Evolutionary conservation across 1,139 yeast genomes (phyloP).

Genomic region (Nakaseomyces kungkrabaensis): DNA sequence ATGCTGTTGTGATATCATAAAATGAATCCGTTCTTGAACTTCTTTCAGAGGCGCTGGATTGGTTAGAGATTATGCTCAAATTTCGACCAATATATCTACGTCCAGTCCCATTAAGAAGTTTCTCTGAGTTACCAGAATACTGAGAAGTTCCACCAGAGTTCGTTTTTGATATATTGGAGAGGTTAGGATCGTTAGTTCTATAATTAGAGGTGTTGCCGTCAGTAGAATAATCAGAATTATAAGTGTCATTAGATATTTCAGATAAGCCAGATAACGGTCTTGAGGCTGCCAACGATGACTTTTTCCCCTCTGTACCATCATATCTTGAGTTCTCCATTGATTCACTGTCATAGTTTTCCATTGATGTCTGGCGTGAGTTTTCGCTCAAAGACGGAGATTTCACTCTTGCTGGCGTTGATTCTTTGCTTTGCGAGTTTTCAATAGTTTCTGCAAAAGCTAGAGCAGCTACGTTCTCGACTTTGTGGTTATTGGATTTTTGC

Average conservation of each 20-base stretch:
- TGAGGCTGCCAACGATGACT: constrained; percentile 6
- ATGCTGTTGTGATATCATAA: constrained; percentile 31
- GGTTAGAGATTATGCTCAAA: constrained; percentile 31
- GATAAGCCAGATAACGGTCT: constrained; percentile 59
- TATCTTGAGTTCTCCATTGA: constrained; percentile 9
- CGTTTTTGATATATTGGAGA: constrained; percentile 11
- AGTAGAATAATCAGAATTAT: constrained; percentile 31
- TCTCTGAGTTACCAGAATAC: constrained; percentile 11
- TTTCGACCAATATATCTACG: constrained; percentile 26
- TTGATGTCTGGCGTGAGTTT: constrained; percentile 19
- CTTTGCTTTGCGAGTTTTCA: constrained; percentile 7
- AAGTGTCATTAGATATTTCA: constrained; percentile 50
- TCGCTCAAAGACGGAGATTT: constrained; percentile 24
- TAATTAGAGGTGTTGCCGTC: constrained; percentile 27
- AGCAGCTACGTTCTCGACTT: neutral
- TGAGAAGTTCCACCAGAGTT: constrained; percentile 10
- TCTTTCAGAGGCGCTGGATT: constrained; percentile 35
- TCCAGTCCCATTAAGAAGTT: constrained; percentile 6
- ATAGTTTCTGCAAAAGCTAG: neutral
- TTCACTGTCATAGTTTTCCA: constrained; percentile 17
- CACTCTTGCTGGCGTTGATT: constrained; percentile 17
- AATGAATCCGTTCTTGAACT: constrained; percentile 35
- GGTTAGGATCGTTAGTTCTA: constrained; percentile 11
- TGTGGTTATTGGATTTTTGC: neutral
- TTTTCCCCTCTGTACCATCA: constrained; percentile 11